Evolutionary conservation across 768 basidiomycete species (phyloP), one percentile per base, ranked within the genome.

Genomic region (Punctularia strigosozonata): DNA sequence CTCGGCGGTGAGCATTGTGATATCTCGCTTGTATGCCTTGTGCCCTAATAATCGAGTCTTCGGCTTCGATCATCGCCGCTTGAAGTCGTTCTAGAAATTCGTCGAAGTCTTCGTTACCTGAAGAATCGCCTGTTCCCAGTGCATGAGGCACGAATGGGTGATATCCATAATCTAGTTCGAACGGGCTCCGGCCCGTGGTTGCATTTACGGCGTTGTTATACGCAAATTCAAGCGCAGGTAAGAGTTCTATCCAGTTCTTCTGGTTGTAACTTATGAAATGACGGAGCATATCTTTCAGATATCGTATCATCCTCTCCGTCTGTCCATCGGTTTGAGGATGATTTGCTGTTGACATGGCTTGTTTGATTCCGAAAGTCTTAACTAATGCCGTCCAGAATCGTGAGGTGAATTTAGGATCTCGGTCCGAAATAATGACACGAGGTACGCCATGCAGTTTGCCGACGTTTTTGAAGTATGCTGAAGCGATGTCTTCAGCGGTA

Each of bases 281-380:
- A 2, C 57, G 52, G 4, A 65, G 51, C 43, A 59, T 61, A 24
- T 49, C 47, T 42, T 64, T 59, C 1, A 64, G 18, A 1, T 44
- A 36, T 37, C 61, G 57, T 33, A 65, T 63, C 12, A 56, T 41
- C 6, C 53, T 24, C 41, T 66, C 61, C 2, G 60, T 60, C 34
- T 60, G 58, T 1, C 64, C 62, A 43, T 68, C 57, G 0, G 60
- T 55, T 42, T 66, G 61, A 0, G 61, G 64, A 40, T 66, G 65
- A 34, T 62, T 54, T 0, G 57, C 45, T 0, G 59, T 59, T 1
- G 63, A 56, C 0, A 61, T 33, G 3, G 43, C 46, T 36, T 44
- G 39, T 2, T 39, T 18, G 4, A 47, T 43, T 0, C 51, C 53
- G n/a, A 59, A 42, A 2, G 25, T 3, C 2, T 35, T 19, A 8